phyloP scores from a whole-genome alignment of 192 early-diverging fungal species.

The Chytriomyces sp. region DNA sequence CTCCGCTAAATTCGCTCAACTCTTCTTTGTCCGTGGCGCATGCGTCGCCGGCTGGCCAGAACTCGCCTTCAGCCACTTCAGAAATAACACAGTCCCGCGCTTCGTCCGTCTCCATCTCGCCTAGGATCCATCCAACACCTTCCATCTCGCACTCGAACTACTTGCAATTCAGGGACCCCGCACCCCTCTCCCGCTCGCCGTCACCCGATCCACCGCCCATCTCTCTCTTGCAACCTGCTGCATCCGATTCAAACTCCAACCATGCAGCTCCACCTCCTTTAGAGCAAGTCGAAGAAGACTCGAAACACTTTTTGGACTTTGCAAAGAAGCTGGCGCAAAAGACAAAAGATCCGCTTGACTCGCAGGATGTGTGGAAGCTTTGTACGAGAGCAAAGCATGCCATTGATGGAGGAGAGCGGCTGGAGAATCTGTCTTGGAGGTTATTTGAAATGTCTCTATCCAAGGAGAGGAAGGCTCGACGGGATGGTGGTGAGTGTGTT shows the following conservation, averaged over 20 bases:
- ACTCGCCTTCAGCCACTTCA: too few species aligned
- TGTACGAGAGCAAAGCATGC: constrained; percentile 28
- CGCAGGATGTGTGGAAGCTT: constrained; percentile 23
- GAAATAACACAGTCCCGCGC: too few species aligned
- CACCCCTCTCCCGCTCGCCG: neutral
- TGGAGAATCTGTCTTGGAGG: constrained; percentile 23
- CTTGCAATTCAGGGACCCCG: neutral
- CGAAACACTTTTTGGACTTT: constrained; percentile 14
- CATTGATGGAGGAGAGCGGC: constrained; percentile 23
- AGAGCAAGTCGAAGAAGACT: constrained; percentile 27
- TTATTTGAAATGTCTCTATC: constrained; percentile 23
- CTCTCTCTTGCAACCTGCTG: too few species aligned
- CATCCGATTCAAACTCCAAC: neutral
- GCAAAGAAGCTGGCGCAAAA: constrained; percentile 10
- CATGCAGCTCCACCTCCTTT: neutral
- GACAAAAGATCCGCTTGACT: constrained; percentile 21
- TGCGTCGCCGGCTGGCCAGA: too few species aligned
- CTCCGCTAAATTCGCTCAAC: too few species aligned
- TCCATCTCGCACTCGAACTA: too few species aligned
- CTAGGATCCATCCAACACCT: too few species aligned
- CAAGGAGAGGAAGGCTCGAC: constrained; percentile 17
- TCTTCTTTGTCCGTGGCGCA: too few species aligned
- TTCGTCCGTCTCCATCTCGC: too few species aligned
- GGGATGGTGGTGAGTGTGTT: constrained; percentile 9
- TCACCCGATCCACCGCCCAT: neutral